Conservation (phyloP, 148 eudicot genomes). For the Polygonum aviculare region DNA sequence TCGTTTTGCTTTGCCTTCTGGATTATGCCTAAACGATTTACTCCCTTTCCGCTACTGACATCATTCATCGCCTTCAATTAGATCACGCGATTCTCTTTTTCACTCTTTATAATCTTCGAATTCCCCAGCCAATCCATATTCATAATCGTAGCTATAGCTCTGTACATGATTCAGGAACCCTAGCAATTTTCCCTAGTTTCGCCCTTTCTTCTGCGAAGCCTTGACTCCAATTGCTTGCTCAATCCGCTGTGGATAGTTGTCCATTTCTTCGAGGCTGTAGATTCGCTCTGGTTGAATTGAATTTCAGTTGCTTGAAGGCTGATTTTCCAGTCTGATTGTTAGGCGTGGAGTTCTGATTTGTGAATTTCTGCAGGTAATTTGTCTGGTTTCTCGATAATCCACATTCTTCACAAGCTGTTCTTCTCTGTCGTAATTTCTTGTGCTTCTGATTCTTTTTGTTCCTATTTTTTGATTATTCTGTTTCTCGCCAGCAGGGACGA, state of each 20-base stretch:
- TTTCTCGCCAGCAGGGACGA: background rate
- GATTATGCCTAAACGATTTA: background rate
- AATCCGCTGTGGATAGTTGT: background rate
- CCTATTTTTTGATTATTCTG: background rate
- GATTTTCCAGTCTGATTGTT: background rate
- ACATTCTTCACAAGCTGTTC: background rate
- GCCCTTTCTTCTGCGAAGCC: background rate
- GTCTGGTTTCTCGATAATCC: background rate
- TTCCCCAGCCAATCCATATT: background rate
- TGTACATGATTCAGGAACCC: conserved; percentile 5
- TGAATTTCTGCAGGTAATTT: conserved; percentile 6
- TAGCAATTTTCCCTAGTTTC: background rate
- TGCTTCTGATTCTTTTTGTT: background rate
- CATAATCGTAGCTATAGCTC: background rate
- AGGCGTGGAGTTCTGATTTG: background rate
- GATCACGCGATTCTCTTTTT: conserved; percentile 7
- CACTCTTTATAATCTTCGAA: background rate
- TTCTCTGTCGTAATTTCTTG: background rate
- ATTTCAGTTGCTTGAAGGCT: background rate
- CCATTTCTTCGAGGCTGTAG: background rate
- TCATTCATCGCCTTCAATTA: conserved; percentile 6
- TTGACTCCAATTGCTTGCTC: background rate
- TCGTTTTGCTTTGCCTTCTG: background rate
- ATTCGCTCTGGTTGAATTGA: background rate
- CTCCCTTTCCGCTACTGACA: background rate